These are phyloP conservation scores for Venturia carpophila DNA, from an alignment of 2,329 filamentous ascomycete species.

Conservation along the genomic window DNA sequence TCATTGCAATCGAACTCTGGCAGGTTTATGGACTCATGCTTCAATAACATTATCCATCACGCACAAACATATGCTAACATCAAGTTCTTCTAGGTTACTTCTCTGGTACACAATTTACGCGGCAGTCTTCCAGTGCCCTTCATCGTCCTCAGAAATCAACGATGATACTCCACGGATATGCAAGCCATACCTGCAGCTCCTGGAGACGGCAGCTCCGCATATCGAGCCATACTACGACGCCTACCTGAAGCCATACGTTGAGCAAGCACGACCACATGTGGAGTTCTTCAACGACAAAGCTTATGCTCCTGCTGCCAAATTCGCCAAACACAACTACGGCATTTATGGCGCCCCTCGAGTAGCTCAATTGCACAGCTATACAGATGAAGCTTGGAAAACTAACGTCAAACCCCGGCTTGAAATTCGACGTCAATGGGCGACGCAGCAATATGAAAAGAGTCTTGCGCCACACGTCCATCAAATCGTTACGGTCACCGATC, in stretches of 20 bases:
- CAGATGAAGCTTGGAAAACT: conserved; percentile 67
- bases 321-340: conserved; percentile 53
- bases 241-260: conserved; percentile 77
- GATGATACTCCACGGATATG: conserved; percentile 69
- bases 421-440: conserved; percentile 53
- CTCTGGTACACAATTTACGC: conserved; percentile 84
- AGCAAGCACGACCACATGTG: conserved; percentile 66
- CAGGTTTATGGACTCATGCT: conserved; percentile 10
- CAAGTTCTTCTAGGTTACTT: conserved; percentile 49
- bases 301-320: conserved; percentile 58
- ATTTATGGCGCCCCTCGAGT: conserved; percentile 70
- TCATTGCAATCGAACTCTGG: conserved; percentile 1
- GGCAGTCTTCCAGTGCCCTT: conserved; percentile 73
- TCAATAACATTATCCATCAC: neutral
- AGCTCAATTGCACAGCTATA: conserved; percentile 58
- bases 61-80: neutral
- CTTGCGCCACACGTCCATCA: conserved; percentile 68
- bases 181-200: conserved; percentile 66
- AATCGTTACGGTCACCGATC: conserved; percentile 49
- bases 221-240: conserved; percentile 76
- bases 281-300: conserved; percentile 50
- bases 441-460: conserved; percentile 59
- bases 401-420: conserved; percentile 67
- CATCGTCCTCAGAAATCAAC: conserved; percentile 57
- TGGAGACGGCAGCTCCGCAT: conserved; percentile 62